Evolutionary conservation across 179 eudicot genomes (phyloP).

Genomic region (Camellia oleifera): DNA sequence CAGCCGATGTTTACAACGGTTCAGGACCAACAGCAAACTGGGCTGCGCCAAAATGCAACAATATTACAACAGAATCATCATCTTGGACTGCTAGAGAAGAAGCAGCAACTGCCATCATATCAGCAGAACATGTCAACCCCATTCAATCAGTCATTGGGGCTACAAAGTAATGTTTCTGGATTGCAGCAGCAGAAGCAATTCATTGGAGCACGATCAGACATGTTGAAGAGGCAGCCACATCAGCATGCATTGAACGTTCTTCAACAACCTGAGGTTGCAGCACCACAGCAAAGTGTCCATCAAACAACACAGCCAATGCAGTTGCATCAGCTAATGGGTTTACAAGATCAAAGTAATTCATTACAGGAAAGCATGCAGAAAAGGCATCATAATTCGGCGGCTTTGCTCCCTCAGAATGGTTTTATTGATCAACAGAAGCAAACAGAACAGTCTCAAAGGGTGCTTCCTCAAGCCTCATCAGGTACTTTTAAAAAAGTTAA

Average conservation of each 20-base stretch:
- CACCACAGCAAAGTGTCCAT: background rate
- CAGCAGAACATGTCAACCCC: background rate
- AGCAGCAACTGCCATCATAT: slow-evolving; percentile 1
- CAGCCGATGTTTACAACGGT: background rate
- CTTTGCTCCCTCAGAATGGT: background rate
- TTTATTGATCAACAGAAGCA: slow-evolving; percentile 8
- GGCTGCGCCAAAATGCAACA: background rate
- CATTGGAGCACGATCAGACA: background rate
- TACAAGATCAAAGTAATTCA: slow-evolving; percentile 9
- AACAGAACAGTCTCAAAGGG: slow-evolving; percentile 2
- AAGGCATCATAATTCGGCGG: background rate
- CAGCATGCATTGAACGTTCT: background rate
- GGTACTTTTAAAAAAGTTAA: background rate
- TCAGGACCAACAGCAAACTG: background rate
- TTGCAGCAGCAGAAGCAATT: background rate
- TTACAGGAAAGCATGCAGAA: background rate
- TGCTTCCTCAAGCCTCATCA: background rate
- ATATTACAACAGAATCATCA: background rate
- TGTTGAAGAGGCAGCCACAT: background rate
- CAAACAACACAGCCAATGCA: background rate
- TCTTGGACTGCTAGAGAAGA: background rate
- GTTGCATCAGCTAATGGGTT: slow-evolving; percentile 11
- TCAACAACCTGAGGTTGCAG: background rate
- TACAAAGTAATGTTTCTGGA: background rate
- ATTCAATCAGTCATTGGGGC: background rate